Percentiles rank a stretch among this genome's conserved stretches.
Evolutionary conservation across 2,329 filamentous ascomycete species (phyloP).

Genomic region (Anthostomella pinea): DNA sequence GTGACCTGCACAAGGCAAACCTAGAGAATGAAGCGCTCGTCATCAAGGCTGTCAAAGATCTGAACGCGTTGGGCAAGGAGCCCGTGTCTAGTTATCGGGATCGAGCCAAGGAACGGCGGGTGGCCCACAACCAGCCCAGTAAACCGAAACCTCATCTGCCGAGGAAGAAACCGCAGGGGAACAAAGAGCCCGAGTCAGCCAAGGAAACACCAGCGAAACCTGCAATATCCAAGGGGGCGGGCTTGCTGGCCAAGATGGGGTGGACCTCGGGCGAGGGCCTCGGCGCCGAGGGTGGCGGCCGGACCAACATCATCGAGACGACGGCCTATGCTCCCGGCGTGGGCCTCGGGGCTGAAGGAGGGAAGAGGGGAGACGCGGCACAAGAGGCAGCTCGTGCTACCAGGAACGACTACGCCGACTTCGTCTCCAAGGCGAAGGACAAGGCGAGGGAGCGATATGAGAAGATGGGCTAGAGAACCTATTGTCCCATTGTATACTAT

Average conservation of each 20-base stretch:
- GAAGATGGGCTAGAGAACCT: constrained; percentile 40
- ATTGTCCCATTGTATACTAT: too few relatives aligned
- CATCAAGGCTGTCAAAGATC: constrained; percentile 27
- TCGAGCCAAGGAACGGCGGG: constrained; percentile 64
- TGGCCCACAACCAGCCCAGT: constrained; percentile 59
- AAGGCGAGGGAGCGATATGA: constrained; percentile 65
- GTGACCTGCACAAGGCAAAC: constrained; percentile 41
- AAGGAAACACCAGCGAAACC: constrained; percentile 36
- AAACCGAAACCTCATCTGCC: constrained; percentile 42
- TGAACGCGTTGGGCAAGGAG: constrained; percentile 35
- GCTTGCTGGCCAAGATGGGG: constrained; percentile 70
- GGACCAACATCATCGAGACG: constrained; percentile 62
- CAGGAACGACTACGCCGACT: constrained; percentile 57
- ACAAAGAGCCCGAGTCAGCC: constrained; percentile 37
- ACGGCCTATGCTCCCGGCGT: constrained; percentile 66
- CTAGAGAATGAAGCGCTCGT: constrained; percentile 28
- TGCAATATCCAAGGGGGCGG: constrained; percentile 59
- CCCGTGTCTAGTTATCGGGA: constrained; percentile 53
- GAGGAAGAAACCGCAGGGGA: constrained; percentile 24
- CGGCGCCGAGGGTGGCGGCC: constrained; percentile 60
- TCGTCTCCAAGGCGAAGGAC: constrained; percentile 63
- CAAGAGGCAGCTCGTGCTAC: constrained; percentile 62
- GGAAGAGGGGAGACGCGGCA: constrained; percentile 66
- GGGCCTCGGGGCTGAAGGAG: constrained; percentile 65
- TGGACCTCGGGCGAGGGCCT: constrained; percentile 65